These are phyloP conservation scores for Eucalyptus microcorys DNA, from an alignment of 345 rosid species.

Conservation along the genomic window DNA sequence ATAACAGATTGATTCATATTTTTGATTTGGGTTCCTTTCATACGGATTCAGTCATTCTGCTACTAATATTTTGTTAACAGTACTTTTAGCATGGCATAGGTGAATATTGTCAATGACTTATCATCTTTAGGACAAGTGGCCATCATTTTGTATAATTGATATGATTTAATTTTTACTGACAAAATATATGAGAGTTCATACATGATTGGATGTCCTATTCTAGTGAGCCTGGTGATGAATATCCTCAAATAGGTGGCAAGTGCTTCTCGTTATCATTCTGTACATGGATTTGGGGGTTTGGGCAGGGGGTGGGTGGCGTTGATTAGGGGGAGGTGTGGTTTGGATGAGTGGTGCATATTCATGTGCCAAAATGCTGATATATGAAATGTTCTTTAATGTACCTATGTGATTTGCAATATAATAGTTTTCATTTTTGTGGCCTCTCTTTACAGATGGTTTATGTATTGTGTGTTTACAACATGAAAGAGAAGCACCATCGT, in stretches of 20 bases:
- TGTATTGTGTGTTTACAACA: conserved; percentile 84
- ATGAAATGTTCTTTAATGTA: background rate
- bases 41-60: background rate
- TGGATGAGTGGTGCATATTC: background rate
- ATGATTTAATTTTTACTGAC: background rate
- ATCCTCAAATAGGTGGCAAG: background rate
- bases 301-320: background rate
- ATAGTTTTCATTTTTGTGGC: background rate
- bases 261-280: background rate
- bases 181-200: background rate
- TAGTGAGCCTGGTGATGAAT: background rate
- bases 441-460: conserved; percentile 78
- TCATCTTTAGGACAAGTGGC: background rate
- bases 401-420: background rate
- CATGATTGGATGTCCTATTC: background rate
- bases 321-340: background rate
- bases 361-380: background rate
- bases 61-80: background rate
- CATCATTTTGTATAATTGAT: background rate
- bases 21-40: background rate
- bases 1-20: background rate
- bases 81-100: background rate
- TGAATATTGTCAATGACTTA: background rate
- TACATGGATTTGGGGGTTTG: background rate
- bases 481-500: conserved; percentile 83